A percentile compares a stretch with the other conserved stretches of the same genome.
phyloP scores from a whole-genome alignment of 208 protist species.

The Sergeia podlipaevii region DNA sequence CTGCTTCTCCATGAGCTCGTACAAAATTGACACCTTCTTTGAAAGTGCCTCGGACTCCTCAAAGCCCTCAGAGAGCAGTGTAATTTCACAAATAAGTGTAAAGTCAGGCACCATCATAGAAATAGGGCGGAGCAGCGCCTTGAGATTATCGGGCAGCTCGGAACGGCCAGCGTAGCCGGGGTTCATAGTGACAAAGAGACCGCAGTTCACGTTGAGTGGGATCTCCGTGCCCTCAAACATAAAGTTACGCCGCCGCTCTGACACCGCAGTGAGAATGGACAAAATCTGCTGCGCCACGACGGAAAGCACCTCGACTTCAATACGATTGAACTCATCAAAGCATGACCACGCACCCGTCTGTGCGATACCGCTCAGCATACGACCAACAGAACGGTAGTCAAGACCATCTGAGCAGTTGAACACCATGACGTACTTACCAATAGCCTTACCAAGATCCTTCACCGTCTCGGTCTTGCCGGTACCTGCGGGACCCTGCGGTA shows the following conservation, averaged over 20 bases:
- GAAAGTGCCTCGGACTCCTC: slow-evolving; percentile 91
- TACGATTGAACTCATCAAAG: slow-evolving; percentile 99
- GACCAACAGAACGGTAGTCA: slow-evolving; percentile 95
- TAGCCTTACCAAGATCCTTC: slow-evolving; percentile 97
- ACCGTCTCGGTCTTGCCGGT: slow-evolving; percentile 99
- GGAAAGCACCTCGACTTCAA: slow-evolving; percentile 98
- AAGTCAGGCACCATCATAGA: slow-evolving; percentile 99
- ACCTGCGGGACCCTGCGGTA: slow-evolving; percentile 96
- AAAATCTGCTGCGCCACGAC: slow-evolving; percentile 98
- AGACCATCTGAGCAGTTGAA: slow-evolving; percentile 99
- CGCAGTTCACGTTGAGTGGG: slow-evolving; percentile 94
- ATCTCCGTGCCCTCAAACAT: slow-evolving; percentile 95
- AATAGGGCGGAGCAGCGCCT: slow-evolving; percentile 96
- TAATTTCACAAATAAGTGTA: slow-evolving; percentile 97
- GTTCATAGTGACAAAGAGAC: slow-evolving; percentile 99
- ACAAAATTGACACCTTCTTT: slow-evolving; percentile 96
- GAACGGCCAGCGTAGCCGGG: slow-evolving; percentile 98
- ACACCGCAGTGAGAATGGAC: slow-evolving; percentile 90
- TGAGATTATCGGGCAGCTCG: slow-evolving; percentile 98
- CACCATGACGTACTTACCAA: slow-evolving; percentile 97
- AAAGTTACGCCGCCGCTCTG: slow-evolving; percentile 78
- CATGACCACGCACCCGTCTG: slow-evolving; percentile 98
- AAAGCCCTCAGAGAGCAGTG: slow-evolving; percentile 97
- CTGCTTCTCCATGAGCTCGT: slow-evolving; percentile 96
- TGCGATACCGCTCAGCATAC: slow-evolving; percentile 96